These are phyloP conservation scores for Macadamia integrifolia DNA, from an alignment of 164 flowering plant genomes.

Conservation along the genomic window DNA sequence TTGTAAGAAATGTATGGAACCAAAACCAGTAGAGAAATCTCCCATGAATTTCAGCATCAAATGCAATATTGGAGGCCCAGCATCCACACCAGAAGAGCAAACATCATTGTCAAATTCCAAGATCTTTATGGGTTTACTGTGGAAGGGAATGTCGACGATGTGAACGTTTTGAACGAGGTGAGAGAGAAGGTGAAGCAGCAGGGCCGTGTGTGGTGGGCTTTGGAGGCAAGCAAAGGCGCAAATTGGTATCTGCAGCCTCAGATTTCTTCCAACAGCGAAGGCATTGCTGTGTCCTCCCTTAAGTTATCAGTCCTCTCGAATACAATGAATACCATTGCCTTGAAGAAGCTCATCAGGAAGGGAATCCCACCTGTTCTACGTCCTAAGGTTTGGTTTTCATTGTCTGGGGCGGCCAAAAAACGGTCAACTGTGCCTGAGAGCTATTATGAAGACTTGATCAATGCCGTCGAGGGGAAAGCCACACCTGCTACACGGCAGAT, in stretches of 20 bases:
- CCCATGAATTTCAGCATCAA: slow-evolving; percentile 56
- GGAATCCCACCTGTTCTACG: slow-evolving; percentile 86
- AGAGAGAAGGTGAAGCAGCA: slow-evolving; percentile 93
- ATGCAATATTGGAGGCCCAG: slow-evolving; percentile 56
- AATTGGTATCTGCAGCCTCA: slow-evolving; percentile 87
- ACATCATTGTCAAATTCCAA: slow-evolving; percentile 75
- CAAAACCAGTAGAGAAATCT: slow-evolving; percentile 39
- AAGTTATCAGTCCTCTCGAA: slow-evolving; percentile 64
- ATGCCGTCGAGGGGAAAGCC: slow-evolving; percentile 76
- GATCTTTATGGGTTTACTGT: slow-evolving; percentile 93
- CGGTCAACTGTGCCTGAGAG: slow-evolving; percentile 91
- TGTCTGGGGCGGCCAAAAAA: slow-evolving; percentile 95
- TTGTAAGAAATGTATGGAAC: slow-evolving; percentile 48
- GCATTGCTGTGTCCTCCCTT: slow-evolving; percentile 38
- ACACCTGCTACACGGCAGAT: slow-evolving; percentile 90
- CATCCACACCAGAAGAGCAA: slow-evolving; percentile 70
- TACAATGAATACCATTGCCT: slow-evolving; percentile 67
- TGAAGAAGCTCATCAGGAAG: slow-evolving; percentile 80
- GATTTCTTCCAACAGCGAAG: slow-evolving; percentile 40
- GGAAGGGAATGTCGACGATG: slow-evolving; percentile 97
- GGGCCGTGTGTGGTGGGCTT: slow-evolving; percentile 86
- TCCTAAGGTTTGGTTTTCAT: slow-evolving; percentile 93
- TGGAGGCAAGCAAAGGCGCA: slow-evolving; percentile 89
- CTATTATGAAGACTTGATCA: slow-evolving; percentile 72
- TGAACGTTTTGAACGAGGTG: slow-evolving; percentile 91